Base-by-base conservation (phyloP, 768 basidiomycete species). In the Rhodotorula kratochvilovae region DNA sequence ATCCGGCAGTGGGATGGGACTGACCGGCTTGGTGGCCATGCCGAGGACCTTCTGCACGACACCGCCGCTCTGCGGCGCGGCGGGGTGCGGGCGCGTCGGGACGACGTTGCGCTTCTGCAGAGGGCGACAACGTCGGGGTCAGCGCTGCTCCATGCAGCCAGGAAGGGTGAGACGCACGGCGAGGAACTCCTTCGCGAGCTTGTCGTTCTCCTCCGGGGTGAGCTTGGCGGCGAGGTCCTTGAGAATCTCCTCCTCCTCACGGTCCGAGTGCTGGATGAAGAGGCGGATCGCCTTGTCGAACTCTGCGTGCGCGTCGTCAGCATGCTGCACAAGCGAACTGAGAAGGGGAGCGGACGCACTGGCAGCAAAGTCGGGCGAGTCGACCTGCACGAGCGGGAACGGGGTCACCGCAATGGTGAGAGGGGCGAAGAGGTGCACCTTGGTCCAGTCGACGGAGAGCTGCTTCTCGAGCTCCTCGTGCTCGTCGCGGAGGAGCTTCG, bases 31-130 rank as follows among this genome's bases (percentile, higher is more conserved):
- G 17, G 64, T 60, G 35, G 31, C 35, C 27, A 60, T 12, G 5
- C 63, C 72, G 45, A 61, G 50, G 27, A 55, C 50, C 68, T 70
- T 74, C 29, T 70, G 73, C 19, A 67, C 31, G 53, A 68, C 33
- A 15, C 69, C 66, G 57, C 73, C 73, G 3, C n/a, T 25, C 63
- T 70, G 73, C 1, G 68, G 73, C 3, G 73, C 68, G 39, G 43
- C 27, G 23, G 68, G 73, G 55, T 74, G 68, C 12, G 73, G 68
- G 39, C 69, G 65, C 8, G 56, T 46, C 33, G 73, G 73, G 31
- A 70, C 68, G 46, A 61, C 23, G 1, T 42, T 39, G 58, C 68
- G 68, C 46, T 58, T 59, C 63, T 63, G 53, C 63, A 7, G 23
- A 36, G 21, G 11, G 33, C 31, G 39, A 2, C 5, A 33, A 55